Percentiles rank a stretch among this genome's conserved stretches.
Conservation (phyloP, 1,284 basidiomycete genomes). For the Anthracocystis panici-leucophaei region DNA sequence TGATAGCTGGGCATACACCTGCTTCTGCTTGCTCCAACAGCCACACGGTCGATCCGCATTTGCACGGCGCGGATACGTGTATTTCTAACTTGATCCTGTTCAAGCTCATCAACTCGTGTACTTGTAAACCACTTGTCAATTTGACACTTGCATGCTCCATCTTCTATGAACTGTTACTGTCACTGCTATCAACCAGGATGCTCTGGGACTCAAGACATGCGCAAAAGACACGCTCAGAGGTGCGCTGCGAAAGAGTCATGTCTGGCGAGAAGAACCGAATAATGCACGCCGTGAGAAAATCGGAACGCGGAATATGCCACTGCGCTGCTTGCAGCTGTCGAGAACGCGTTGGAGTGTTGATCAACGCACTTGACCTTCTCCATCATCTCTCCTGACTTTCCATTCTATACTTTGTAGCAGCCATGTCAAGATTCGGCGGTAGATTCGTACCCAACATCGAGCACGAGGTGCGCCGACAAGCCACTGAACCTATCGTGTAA, state of each 20-base stretch:
- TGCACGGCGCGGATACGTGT: slow-evolving; percentile 49
- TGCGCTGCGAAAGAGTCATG: no score
- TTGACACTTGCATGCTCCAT: not conserved
- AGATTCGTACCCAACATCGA: slow-evolving; percentile 48
- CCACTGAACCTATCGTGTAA: slow-evolving; percentile 37
- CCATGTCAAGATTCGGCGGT: slow-evolving; percentile 44
- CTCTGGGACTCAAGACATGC: not conserved
- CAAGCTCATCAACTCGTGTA: slow-evolving; percentile 16
- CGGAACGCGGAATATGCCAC: slow-evolving; percentile 13
- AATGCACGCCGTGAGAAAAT: not conserved
- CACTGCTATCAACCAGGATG: not conserved
- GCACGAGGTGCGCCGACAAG: slow-evolving; percentile 43
- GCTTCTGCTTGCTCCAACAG: not conserved
- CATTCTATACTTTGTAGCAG: not conserved
- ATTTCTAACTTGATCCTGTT: slow-evolving; percentile 14
- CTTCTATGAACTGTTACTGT: not conserved
- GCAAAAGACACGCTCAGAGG: no score
- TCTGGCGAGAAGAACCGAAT: slow-evolving; percentile 2
- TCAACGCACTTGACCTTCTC: not conserved
- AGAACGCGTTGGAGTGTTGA: slow-evolving; percentile 13
- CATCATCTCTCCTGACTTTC: not conserved
- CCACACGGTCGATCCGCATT: slow-evolving; percentile 49
- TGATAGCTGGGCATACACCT: not conserved
- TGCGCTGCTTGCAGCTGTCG: slow-evolving; percentile 13
- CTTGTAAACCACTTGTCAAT: slow-evolving; percentile 10